Percentiles rank a stretch among this genome's conserved stretches.
These are phyloP conservation scores for Solanum piurae DNA, from an alignment of 257 asterid species.

Conservation along the genomic window DNA sequence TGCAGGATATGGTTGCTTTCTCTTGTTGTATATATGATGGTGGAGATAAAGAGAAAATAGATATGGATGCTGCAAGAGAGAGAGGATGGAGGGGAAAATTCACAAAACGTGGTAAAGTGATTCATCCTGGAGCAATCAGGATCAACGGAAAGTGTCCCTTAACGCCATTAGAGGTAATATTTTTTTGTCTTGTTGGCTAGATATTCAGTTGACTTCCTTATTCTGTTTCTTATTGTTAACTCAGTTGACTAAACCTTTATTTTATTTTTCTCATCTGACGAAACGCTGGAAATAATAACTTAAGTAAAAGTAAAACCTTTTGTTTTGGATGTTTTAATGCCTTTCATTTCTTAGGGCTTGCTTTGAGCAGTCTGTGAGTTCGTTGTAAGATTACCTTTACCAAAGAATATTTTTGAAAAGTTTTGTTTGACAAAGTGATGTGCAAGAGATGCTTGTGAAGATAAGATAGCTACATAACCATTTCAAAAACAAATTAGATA, in stretches of 20 bases:
- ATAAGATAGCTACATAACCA: background rate
- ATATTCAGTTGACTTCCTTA: background rate
- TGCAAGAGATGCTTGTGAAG: background rate
- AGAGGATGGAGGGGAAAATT: slow-evolving; percentile 98
- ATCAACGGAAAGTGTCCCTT: slow-evolving; percentile 89
- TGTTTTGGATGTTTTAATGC: background rate
- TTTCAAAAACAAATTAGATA: background rate
- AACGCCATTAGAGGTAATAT: slow-evolving; percentile 89
- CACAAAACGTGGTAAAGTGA: slow-evolving; percentile 81
- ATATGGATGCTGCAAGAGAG: slow-evolving; percentile 99
- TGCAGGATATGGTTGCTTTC: slow-evolving; percentile 98
- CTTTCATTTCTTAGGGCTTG: background rate
- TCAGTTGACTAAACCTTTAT: background rate
- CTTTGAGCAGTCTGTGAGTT: background rate
- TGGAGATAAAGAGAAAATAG: slow-evolving; percentile 62
- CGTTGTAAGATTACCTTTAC: background rate
- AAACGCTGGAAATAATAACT: background rate
- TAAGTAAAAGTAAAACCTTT: background rate
- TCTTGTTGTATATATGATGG: slow-evolving; percentile 98
- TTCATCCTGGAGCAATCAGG: slow-evolving; percentile 83
- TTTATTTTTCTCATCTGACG: background rate
- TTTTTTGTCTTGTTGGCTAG: background rate
- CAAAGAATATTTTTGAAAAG: background rate
- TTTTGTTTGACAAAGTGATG: background rate
- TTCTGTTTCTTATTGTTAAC: background rate